Base-by-base conservation (phyloP, 75 land plant genomes). In the Isoetes taiwanensis region DNA sequence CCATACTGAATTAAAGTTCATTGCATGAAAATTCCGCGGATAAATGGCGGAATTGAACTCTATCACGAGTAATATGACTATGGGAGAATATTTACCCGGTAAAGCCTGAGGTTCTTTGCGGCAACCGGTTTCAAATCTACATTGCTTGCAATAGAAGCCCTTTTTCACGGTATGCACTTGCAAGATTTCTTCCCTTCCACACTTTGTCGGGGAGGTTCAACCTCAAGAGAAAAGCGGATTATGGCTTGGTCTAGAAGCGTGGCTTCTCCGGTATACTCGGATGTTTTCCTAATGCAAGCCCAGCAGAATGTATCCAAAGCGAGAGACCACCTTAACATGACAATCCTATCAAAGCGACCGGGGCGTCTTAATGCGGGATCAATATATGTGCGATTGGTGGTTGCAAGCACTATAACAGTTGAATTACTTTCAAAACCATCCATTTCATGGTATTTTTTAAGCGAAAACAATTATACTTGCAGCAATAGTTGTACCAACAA, bases 331-430 rank as follows among this genome's bases (percentile, higher is more conserved):
- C 67, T 16, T 42, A 91, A 94, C 83, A 64, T 71, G 39, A 93
- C 98, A 39, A 87, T 86, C 39, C 98, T 85, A 75, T 93, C 98
- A 80, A 93, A 93, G 70, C 98, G 86, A 31, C 98, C 98, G 42
- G 98, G 96, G n/a, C 98, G 76, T 12, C 95, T 76, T 32, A 93
- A 76, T 56, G 98, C 98, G 54, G 98, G 95, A 38, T 93, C 98
- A 19, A 93, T 95, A 80, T 93, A 94, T 34, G 96, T 71, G 2
- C 98, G 76, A 61, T 93, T 93, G 29, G 98, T 93, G 24, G 98
- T 95, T 66, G 86, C 98, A 68, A 93, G 88, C 53, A 93, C 98
- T 43, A 93, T 93, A 3, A 93, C 98, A 27, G 95, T 87, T 37
- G 98, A 79, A 23, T 72, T 84, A 62, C 94, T 86, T 43, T 93